A percentile compares a stretch with the other conserved stretches of the same genome.
Evolutionary conservation across 805 yeast species (phyloP).

Genomic region (Sungouiozyma ichnusensis): DNA sequence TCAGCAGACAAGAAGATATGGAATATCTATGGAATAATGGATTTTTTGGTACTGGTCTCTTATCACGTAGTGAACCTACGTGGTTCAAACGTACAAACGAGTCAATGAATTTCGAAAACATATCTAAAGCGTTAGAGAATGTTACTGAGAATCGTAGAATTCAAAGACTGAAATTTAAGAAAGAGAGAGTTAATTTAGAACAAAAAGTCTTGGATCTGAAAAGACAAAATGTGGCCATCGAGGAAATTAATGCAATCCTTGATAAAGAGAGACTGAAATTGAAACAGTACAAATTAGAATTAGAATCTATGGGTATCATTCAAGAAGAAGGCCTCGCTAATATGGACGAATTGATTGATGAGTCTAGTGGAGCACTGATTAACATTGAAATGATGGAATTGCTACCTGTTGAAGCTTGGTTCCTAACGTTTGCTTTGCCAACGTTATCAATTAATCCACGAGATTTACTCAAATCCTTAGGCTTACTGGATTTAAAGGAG

Average conservation of each 20-base stretch:
- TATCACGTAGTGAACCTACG: constrained; percentile 87
- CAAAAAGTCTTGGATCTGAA: constrained; percentile 33
- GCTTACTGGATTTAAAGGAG: constrained; percentile 1
- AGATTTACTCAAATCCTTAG: constrained; percentile 12
- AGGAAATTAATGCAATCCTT: constrained; percentile 23
- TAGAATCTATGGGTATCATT: neutral
- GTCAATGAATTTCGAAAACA: constrained; percentile 32
- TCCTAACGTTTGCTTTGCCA: constrained; percentile 49
- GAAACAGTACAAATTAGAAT: neutral
- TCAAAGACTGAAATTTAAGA: constrained; percentile 64
- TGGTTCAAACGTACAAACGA: constrained; percentile 64
- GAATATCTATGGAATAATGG: constrained; percentile 67
- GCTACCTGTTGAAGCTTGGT: constrained; percentile 66
- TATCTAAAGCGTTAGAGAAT: constrained; percentile 51
- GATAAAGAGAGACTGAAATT: constrained; percentile 21
- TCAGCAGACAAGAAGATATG: constrained; percentile 39
- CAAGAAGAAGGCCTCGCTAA: constrained; percentile 4
- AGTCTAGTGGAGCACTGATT: constrained; percentile 18
- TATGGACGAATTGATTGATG: constrained; percentile 16
- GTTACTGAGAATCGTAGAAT: constrained; percentile 62
- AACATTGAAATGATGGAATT: constrained; percentile 43
- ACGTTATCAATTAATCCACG: constrained; percentile 30
- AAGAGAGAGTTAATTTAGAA: constrained; percentile 53
- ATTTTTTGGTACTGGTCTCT: constrained; percentile 85
- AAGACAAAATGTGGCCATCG: constrained; percentile 26